A percentile compares a stretch with the other conserved stretches of the same genome.
Evolutionary conservation across 2,329 filamentous ascomycete species (phyloP).

Genomic region (Trematosphaeria pertusa): DNA sequence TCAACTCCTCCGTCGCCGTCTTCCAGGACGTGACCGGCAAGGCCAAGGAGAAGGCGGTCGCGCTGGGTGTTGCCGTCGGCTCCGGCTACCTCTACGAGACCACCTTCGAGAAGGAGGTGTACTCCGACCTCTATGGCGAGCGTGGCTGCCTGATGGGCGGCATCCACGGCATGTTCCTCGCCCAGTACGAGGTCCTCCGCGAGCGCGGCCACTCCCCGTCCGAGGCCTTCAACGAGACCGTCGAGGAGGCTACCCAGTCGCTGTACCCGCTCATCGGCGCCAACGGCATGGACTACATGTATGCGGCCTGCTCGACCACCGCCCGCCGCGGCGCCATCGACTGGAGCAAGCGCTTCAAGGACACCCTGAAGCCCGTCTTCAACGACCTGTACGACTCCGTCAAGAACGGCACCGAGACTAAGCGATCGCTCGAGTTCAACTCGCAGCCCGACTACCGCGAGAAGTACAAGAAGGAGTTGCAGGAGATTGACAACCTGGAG

Average conservation of each 20-base stretch:
- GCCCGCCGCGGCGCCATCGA: constrained; percentile 98
- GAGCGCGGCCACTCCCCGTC: constrained; percentile 97
- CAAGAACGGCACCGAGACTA: constrained; percentile 88
- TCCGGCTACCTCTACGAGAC: constrained; percentile 99
- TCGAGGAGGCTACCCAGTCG: constrained; percentile 98
- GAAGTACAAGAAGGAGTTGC: constrained; percentile 97
- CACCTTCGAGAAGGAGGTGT: constrained; percentile 99
- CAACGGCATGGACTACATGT: constrained; percentile 99
- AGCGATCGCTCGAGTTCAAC: constrained; percentile 98
- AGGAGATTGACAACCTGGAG: constrained; percentile 97
- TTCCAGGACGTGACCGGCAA: constrained; percentile 98
- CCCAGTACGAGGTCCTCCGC: constrained; percentile 99
- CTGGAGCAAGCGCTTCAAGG: constrained; percentile 98
- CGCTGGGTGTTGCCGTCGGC: constrained; percentile 95
- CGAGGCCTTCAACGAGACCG: constrained; percentile 99
- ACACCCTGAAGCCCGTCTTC: constrained; percentile 98
- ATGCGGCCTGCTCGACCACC: constrained; percentile 98
- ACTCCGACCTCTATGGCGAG: constrained; percentile 99
- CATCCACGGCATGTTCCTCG: constrained; percentile 99
- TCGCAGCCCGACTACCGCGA: constrained; percentile 93
- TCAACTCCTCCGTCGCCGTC: constrained; percentile 99
- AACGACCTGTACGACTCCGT: constrained; percentile 96
- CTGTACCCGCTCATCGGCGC: constrained; percentile 96
- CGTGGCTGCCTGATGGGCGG: constrained; percentile 99
- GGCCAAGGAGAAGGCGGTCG: constrained; percentile 96